These are phyloP conservation scores for Cyberlindnera mississippiensis DNA, from an alignment of 805 yeast species.

Conservation along the genomic window DNA sequence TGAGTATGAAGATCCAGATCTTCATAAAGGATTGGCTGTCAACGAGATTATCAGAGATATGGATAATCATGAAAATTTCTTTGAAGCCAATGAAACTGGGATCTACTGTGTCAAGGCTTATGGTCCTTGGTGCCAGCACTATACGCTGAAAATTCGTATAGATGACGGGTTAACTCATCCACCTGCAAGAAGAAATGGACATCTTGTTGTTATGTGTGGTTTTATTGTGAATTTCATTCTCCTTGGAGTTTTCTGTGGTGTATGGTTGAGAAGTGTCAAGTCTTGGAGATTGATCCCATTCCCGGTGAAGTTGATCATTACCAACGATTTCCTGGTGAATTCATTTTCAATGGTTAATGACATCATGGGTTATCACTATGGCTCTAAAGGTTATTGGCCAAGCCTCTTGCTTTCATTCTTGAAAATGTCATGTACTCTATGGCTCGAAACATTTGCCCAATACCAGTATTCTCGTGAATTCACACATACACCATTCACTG, in stretches of 20 bases:
- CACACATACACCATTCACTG: not conserved
- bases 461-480: not conserved
- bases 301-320: not conserved
- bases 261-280: too few species aligned
- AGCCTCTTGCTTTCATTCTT: not conserved
- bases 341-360: not conserved
- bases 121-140: not conserved
- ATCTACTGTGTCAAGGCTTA: constrained; percentile 1
- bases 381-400: too few species aligned
- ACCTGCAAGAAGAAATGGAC: not conserved
- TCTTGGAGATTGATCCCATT: not conserved
- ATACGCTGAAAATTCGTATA: not conserved
- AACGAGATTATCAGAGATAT: not conserved
- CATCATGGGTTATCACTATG: not conserved
- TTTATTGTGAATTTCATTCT: too few species aligned
- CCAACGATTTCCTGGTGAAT: not conserved
- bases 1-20: not conserved
- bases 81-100: not conserved
- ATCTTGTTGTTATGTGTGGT: too few species aligned
- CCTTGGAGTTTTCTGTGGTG: too few species aligned
- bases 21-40: not conserved
- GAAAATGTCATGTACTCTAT: not conserved
- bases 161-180: not conserved
- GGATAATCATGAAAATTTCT: not conserved
- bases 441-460: not conserved